Conservation (phyloP, 2,329 filamentous ascomycete species). For the Penicillium sumatraense region DNA sequence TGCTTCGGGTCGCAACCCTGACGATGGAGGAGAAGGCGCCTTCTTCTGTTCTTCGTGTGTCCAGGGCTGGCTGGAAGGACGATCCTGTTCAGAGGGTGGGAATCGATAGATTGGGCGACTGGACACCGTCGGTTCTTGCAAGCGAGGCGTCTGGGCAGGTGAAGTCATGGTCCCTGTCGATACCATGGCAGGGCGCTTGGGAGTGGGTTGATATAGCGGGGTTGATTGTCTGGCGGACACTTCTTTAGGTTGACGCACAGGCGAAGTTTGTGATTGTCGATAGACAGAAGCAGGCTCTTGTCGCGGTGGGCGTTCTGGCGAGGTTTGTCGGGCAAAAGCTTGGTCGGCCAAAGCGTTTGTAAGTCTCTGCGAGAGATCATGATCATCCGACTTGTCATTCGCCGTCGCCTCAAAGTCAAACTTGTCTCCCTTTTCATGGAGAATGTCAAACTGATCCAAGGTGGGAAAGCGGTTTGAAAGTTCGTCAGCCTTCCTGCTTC, state of each 20-base stretch:
- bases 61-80: conserved; percentile 57
- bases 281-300: conserved; percentile 35
- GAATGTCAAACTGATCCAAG: conserved; percentile 86
- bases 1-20: conserved; percentile 47
- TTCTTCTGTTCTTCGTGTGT: conserved; percentile 34
- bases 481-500: conserved; percentile 68
- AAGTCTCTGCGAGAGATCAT: conserved; percentile 67
- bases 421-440: conserved; percentile 81
- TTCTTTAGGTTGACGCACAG: conserved; percentile 30
- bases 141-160: conserved; percentile 48
- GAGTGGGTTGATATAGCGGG: conserved; percentile 47
- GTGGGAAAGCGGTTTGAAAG: conserved; percentile 85
- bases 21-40: conserved; percentile 39
- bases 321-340: conserved; percentile 66
- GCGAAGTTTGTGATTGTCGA: conserved; percentile 32
- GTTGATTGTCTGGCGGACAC: conserved; percentile 33
- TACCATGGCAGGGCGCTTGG: conserved; percentile 60
- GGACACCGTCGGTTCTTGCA: conserved; percentile 33
- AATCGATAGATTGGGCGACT: conserved; percentile 59
- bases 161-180: conserved; percentile 83
- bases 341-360: conserved; percentile 81
- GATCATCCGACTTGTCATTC: conserved; percentile 49
- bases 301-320: conserved; percentile 28
- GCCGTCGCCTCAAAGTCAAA: conserved; percentile 76
- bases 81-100: conserved; percentile 50